These are phyloP conservation scores for Plectosphaerella plurivora DNA, from an alignment of 2,329 filamentous ascomycete genomes.

Conservation along the genomic window DNA sequence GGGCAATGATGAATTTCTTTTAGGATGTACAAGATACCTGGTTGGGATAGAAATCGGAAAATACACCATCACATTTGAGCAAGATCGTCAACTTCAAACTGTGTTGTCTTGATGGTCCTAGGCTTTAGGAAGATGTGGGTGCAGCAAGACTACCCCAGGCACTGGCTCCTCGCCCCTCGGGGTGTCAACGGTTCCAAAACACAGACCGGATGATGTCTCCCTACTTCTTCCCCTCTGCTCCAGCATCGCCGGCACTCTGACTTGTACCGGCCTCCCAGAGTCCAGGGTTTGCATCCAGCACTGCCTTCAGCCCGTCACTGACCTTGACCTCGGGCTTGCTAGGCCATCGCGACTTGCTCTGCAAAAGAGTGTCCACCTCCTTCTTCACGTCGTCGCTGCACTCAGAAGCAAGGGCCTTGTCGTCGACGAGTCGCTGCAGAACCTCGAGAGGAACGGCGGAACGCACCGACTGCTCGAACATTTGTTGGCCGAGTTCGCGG, in stretches of 20 bases:
- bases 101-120: neutral
- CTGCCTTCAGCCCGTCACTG: neutral
- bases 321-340: neutral
- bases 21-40: neutral
- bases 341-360: neutral
- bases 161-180: neutral
- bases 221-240: neutral
- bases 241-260: neutral
- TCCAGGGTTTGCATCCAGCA: neutral
- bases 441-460: neutral
- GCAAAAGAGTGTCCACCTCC: neutral
- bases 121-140: neutral
- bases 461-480: neutral
- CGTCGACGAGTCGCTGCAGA: neutral
- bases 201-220: neutral
- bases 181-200: neutral
- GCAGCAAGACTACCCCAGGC: neutral
- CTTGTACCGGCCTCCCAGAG: neutral
- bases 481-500: neutral
- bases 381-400: neutral
- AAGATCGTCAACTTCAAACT: neutral
- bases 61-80: neutral
- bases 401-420: neutral
- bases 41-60: neutral
- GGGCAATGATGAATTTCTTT: neutral